Base-by-base conservation (phyloP, 495 filamentous ascomycete species). In the Aspergillus diversus region DNA sequence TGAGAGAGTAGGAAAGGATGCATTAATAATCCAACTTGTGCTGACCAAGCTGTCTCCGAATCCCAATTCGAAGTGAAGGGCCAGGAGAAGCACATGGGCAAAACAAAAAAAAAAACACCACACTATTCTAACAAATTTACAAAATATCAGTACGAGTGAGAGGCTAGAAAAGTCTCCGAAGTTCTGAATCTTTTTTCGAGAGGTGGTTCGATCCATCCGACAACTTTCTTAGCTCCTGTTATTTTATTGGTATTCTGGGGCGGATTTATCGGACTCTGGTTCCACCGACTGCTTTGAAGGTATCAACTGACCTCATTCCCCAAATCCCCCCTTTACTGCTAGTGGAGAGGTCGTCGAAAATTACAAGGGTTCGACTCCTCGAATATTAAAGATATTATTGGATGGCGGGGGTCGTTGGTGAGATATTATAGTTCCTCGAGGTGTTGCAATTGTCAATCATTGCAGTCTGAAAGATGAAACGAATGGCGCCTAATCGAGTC, bases 201-300 rank as follows among this genome's bases (percentile, higher is more conserved):
- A 15, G 39, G n/a, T 11, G 11, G 5, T 43, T 15, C 39, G n/a
- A 13, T 43, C 39, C n/a, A 43, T 12, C 8, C 39, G 12, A 43
- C 39, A 11, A 15, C 11, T 50, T 31, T 7, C 47, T 50, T 50
- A 50, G 16, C 11, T 50, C 15, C 6, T 4, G 47, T 49, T 49
- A 16, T 21, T 50, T 21, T 17, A 9, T 43, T 12, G 39, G 39
- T 50, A 50, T 34, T 55, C 37, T 39, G 37, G 33, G 53, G 8
- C 13, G 53, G 53, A 55, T 55, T n/a, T 16, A 21, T 55, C 53
- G 53, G 53, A 21, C 15, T 39, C 16, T 13, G 33, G 53, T 17
- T 39, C 53, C 53, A 39, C 53, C 53, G 35, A 39, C 13, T 17
- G 15, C 39, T 50, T 50, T 50, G 2, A 27, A 27, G 21, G 21